Percentiles rank a stretch among this genome's conserved stretches.
These are phyloP conservation scores for Daldinia sp. DNA, from an alignment of 2,329 filamentous ascomycete species.

Conservation along the genomic window DNA sequence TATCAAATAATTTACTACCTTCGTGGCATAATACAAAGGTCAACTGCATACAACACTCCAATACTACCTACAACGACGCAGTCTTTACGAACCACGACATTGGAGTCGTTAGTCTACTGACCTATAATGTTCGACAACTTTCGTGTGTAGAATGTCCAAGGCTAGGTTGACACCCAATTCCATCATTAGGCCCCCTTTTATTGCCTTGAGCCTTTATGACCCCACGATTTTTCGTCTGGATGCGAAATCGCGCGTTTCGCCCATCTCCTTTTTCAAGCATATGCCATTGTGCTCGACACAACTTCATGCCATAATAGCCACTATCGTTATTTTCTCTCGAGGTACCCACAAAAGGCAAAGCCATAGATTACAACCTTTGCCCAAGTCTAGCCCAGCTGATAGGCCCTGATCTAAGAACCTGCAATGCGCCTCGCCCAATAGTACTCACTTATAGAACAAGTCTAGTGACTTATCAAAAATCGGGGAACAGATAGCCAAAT, in stretches of 20 bases:
- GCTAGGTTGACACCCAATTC: conserved; percentile 32
- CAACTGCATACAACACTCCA: conserved; percentile 17
- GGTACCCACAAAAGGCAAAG: conserved; percentile 14
- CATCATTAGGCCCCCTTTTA: conserved; percentile 12
- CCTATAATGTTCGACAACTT: conserved; percentile 23
- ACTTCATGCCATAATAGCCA: conserved; percentile 10
- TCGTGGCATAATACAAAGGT: conserved; percentile 9
- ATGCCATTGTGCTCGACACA: conserved; percentile 12
- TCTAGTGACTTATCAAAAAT: conserved; percentile 68
- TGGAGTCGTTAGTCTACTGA: conserved; percentile 10
- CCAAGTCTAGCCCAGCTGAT: conserved; percentile 18
- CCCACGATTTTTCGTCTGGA: conserved; percentile 15
- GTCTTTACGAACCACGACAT: conserved; percentile 11
- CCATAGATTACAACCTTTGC: conserved; percentile 6
- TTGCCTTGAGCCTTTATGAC: conserved; percentile 8
- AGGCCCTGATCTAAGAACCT: conserved; percentile 23
- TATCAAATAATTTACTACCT: conserved; percentile 19
- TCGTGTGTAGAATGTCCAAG: conserved; percentile 32
- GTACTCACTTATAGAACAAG: conserved; percentile 12
- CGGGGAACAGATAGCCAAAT: conserved; percentile 79
- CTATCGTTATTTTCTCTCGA: conserved; percentile 12
- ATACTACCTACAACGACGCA: conserved; percentile 9
- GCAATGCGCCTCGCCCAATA: conserved; percentile 13
- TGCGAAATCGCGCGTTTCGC: conserved; percentile 4
- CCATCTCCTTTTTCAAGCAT: conserved; percentile 21